Percentiles rank a stretch among this genome's conserved stretches.
Conservation (phyloP, 2,329 filamentous ascomycete genomes). For the Stemphylium vesicarium region DNA sequence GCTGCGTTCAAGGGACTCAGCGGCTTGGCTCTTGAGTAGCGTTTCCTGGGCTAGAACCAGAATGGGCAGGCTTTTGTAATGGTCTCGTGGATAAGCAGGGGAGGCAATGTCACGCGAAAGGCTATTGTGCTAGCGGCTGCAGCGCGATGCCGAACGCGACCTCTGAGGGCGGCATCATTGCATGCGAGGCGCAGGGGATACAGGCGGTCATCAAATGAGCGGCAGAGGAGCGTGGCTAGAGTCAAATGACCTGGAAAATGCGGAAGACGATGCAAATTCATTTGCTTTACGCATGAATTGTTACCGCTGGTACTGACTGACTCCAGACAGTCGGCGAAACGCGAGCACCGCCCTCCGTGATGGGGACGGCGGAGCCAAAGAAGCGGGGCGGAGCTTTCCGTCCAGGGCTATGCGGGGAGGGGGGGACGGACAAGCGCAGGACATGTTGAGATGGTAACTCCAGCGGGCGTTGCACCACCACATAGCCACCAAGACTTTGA, state of each 20-base stretch:
- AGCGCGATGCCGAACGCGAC: slow-evolving; percentile 19
- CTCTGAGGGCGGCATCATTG: slow-evolving; percentile 5
- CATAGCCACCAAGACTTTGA: slow-evolving; percentile 7
- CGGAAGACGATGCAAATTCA: slow-evolving; percentile 13
- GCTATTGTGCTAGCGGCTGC: slow-evolving; percentile 29
- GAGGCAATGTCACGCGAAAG: slow-evolving; percentile 24
- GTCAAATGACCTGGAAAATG: slow-evolving; percentile 14
- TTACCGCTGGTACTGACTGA: slow-evolving; percentile 13
- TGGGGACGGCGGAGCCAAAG: slow-evolving; percentile 13
- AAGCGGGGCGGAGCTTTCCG: slow-evolving; percentile 16
- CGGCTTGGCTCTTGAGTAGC: slow-evolving; percentile 29
- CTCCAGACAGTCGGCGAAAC: slow-evolving; percentile 35
- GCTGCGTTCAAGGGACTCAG: slow-evolving; percentile 22
- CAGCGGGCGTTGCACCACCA: slow-evolving; percentile 23
- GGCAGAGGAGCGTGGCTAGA: slow-evolving; percentile 1
- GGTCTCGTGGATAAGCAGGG: slow-evolving; percentile 24
- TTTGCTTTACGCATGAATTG: slow-evolving; percentile 14
- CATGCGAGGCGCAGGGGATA: slow-evolving; percentile 16
- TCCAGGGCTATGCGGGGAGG: slow-evolving; percentile 20
- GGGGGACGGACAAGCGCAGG: slow-evolving; percentile 2
- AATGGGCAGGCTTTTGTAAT: slow-evolving; percentile 17
- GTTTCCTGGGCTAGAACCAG: slow-evolving; percentile 24
- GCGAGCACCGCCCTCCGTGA: slow-evolving; percentile 29
- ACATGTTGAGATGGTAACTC: slow-evolving; percentile 7
- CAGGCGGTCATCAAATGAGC: background rate